Evolutionary conservation across 2,329 filamentous ascomycete species (phyloP), one percentile per base, ranked within the genome.

Genomic region (Cytospora leucostoma): DNA sequence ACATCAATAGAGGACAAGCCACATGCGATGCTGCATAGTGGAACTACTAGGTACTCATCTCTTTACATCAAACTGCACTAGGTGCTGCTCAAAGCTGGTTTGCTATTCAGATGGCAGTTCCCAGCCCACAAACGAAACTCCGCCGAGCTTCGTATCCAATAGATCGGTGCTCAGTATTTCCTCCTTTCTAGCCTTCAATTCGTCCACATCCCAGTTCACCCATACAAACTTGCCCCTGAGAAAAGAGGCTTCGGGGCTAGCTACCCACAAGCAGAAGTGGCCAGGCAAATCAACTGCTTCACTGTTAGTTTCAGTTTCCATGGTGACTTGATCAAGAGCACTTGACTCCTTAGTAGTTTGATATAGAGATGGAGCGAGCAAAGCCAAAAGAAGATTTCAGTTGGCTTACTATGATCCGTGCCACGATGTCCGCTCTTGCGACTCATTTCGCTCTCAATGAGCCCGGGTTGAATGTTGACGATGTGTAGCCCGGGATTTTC

Each of bases 391-490:
- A 53, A 53, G 51, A 53, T 53, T 7, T 34, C 49, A 37, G 32
- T 53, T 53, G 51, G 19, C 51, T 35, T 53, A 53, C 51, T 53
- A 15, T 53, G 51, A 53, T 53, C 51, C 32, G 51, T 53, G 51
- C 51, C 32, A 35, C 1, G 51, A 53, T 53, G 32, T 15, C 51
- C 51, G 51, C 33, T 54, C 52, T 54, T 54, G 33, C 33, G 52
- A 37, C 68, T 70, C 71, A 78, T 75, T 4, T 74, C 77, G 0
- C 76, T 79, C 5, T 69, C 71, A 4, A 80, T 68, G 1, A 77
- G 70, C 0, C 79, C 79, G 1, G 79, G 78, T 8, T 81, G 79
- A 3, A 78, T 68, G 53, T 70, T 71, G 15, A 75, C 73, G n/a
- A 80, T 69, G 15, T 73, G 69, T 0, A 80, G 37, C 0, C 71